Percentiles rank a stretch among this genome's conserved stretches.
These are phyloP conservation scores for Oidiodendron maius DNA, from an alignment of 495 filamentous ascomycete genomes.

Conservation along the genomic window DNA sequence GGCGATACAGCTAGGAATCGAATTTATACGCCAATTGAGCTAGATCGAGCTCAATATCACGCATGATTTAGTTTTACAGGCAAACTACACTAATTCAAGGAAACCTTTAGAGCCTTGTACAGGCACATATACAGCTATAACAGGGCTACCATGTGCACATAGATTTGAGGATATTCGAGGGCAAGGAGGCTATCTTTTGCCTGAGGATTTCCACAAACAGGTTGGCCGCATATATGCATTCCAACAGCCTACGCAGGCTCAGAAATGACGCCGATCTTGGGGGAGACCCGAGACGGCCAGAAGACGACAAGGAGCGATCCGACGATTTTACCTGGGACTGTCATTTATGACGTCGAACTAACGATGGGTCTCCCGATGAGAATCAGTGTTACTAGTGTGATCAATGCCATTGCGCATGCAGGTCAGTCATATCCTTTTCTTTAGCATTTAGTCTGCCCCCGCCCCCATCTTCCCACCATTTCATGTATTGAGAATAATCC, in stretches of 20 bases:
- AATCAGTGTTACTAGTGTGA: conserved; percentile 57
- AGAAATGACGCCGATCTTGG: conserved; percentile 65
- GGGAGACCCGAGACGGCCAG: conserved; percentile 56
- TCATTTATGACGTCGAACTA: conserved; percentile 65
- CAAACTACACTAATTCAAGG: no score
- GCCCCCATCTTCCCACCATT: neutral
- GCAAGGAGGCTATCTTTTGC: no score
- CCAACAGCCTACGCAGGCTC: conserved; percentile 67
- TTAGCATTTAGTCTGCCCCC: neutral
- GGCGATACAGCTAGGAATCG: no score
- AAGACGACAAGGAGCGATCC: conserved; percentile 62
- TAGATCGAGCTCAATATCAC: no score
- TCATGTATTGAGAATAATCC: neutral
- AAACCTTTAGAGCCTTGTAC: no score
- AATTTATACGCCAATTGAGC: no score
- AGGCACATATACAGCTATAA: no score
- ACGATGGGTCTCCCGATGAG: conserved; percentile 56
- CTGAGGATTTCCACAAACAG: no score
- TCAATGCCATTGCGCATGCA: conserved; percentile 67
- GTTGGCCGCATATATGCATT: conserved; percentile 58
- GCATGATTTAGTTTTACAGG: no score
- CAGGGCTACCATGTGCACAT: no score
- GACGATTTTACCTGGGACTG: conserved; percentile 58
- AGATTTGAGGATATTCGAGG: no score
- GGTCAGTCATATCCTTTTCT: conserved; percentile 28